These are phyloP conservation scores for Strombidium stylifer DNA, from an alignment of 73 alveolate species.

Conservation along the genomic window DNA sequence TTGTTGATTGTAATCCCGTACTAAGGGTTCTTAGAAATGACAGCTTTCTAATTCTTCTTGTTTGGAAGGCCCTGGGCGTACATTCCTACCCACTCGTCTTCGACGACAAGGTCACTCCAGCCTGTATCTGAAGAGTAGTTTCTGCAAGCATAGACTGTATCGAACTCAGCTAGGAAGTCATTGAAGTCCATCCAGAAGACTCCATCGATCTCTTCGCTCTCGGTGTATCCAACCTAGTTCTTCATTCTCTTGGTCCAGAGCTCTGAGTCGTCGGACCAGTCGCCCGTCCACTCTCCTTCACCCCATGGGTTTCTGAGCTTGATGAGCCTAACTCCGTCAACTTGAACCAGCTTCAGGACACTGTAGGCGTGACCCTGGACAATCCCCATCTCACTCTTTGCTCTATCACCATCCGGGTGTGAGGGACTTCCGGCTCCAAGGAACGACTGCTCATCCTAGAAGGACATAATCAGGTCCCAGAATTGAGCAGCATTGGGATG, in stretches of 20 bases:
- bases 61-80: conserved; percentile 79
- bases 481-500: conserved; percentile 22
- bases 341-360: conserved; percentile 66
- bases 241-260: conserved; percentile 71
- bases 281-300: conserved; percentile 60
- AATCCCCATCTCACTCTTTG: conserved; percentile 55
- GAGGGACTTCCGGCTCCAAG: conserved; percentile 54
- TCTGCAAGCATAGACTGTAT: conserved; percentile 58
- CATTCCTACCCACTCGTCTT: conserved; percentile 74
- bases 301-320: conserved; percentile 97
- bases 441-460: neutral
- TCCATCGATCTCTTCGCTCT: conserved; percentile 66
- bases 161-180: conserved; percentile 67
- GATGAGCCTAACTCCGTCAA: conserved; percentile 72
- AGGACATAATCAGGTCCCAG: conserved; percentile 36
- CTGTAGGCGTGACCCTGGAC: conserved; percentile 92
- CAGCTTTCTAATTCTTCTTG: conserved; percentile 51
- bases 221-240: conserved; percentile 29
- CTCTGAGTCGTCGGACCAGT: conserved; percentile 51
- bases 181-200: conserved; percentile 80
- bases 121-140: conserved; percentile 32
- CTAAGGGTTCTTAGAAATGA: conserved; percentile 59
- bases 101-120: conserved; percentile 39
- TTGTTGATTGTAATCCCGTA: conserved; percentile 50
- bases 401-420: conserved; percentile 25